phyloP scores from a whole-genome alignment of 345 rosid genomes.

The Syzygium aromaticum region DNA sequence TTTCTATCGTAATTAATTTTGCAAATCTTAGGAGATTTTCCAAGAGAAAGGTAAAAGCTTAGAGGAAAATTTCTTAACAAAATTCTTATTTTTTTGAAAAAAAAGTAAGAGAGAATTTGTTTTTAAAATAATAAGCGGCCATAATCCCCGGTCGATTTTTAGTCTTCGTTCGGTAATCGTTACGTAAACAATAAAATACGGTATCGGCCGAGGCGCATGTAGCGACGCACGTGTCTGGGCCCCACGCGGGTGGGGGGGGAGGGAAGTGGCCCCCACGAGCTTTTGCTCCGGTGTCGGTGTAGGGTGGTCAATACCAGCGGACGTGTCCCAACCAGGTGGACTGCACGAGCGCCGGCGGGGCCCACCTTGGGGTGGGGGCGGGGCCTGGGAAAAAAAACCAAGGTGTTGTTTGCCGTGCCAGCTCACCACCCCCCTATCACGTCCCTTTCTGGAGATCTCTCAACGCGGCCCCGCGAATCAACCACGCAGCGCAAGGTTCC shows the following conservation, averaged over 20 bases:
- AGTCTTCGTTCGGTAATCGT: not conserved
- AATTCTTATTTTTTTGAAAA: not conserved
- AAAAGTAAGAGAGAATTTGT: not conserved
- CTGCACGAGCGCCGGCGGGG: not conserved
- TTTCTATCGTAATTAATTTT: not conserved
- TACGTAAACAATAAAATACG: not conserved
- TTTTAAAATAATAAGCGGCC: not conserved
- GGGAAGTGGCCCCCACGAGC: not conserved
- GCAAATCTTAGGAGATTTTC: not conserved
- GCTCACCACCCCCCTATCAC: not conserved
- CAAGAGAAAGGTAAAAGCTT: not conserved
- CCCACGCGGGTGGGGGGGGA: not conserved
- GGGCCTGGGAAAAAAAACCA: not conserved
- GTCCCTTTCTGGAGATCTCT: not conserved
- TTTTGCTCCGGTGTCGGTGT: not conserved
- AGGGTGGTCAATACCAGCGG: not conserved
- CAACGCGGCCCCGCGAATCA: not conserved
- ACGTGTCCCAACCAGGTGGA: conserved; percentile 3
- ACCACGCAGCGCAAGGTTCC: not conserved
- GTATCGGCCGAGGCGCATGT: not conserved
- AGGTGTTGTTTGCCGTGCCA: not conserved
- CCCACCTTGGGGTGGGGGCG: not conserved
- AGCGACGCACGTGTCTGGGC: not conserved
- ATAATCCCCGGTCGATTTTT: not conserved
- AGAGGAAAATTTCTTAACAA: not conserved